Evolutionary conservation across 768 basidiomycete genomes (phyloP), one percentile per base, ranked within the genome.

Genomic region (Galerina marginata): DNA sequence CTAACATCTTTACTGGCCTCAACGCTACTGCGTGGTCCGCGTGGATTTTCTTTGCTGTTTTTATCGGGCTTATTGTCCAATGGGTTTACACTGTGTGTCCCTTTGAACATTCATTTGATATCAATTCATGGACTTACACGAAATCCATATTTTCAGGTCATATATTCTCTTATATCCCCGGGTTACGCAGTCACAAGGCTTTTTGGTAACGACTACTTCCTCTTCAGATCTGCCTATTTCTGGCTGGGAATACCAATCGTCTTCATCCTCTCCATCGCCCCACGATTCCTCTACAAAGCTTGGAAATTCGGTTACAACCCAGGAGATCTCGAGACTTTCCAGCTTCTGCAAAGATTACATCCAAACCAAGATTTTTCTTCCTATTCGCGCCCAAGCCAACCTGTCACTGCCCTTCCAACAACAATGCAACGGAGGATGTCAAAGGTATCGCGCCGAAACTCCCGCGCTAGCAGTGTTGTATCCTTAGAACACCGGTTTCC

Each of bases 1-100:
- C 88, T 47, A 92, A 94, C 72, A 67, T 93, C 51, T 97, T 89
- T 79, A 91, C 91, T 58, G 95, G 94, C n/a, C 79, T 99, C 45
- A 93, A 88, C 71, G 91, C 91, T 2, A 85, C 83, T 54, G 86
- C 88, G 1, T 98, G 96, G 96, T 95, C 89, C 4, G 85, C 81
- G 16, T 98, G 95, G 93, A 86, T 96, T 15, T 90, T 87, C 74
- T 91, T 93, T 61, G 86, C 90, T 20, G 81, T 97, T 38, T 82
- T 85, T 51, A 72, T 98, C 60, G 96, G 96, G 25, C 89, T 92
- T 20, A 74, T 93, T 16, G 77, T 98, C 23, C 76, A 95, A 59
- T 88, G 87, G 85, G 69, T 80, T 20, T 97, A 86, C 76, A 93
- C 93, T 15, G 93, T 92, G 69, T 59, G 85, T 78, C 43, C 9